These are phyloP conservation scores for Leccinum subgranulosum DNA, from an alignment of 768 basidiomycete species.

Conservation along the genomic window DNA sequence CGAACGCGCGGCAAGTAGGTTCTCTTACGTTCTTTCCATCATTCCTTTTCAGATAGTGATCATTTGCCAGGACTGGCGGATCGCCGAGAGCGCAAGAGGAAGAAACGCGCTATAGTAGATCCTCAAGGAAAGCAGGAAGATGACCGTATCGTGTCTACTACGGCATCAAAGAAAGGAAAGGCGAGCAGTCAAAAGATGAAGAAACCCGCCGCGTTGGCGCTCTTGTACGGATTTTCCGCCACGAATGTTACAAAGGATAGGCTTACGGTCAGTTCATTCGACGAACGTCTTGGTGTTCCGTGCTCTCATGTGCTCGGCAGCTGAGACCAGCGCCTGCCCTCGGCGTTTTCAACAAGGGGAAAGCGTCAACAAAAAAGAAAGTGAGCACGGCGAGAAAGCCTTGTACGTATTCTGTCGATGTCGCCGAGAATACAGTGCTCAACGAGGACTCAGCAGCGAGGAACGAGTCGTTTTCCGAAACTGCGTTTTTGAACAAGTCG, in stretches of 20 bases:
- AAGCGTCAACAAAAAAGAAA: constrained; percentile 30
- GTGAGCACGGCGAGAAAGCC: constrained; percentile 5
- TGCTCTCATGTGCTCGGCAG: constrained; percentile 17
- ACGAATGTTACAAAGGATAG: constrained; percentile 36
- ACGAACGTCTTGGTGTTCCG: not conserved
- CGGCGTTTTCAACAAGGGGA: constrained; percentile 39
- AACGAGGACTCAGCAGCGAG: constrained; percentile 10
- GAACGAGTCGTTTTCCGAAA: constrained; percentile 43
- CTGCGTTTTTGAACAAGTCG: constrained; percentile 39
- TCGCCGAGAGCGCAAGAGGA: constrained; percentile 61
- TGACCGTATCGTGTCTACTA: not conserved
- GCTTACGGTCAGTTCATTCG: constrained; percentile 29
- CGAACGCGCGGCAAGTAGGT: constrained; percentile 38
- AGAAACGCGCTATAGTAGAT: constrained; percentile 52
- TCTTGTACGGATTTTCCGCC: constrained; percentile 37
- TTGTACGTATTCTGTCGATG: constrained; percentile 10
- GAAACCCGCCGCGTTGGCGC: constrained; percentile 30
- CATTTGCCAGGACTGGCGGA: constrained; percentile 53
- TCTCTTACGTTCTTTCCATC: not conserved
- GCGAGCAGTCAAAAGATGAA: constrained; percentile 18
- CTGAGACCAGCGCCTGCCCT: constrained; percentile 27
- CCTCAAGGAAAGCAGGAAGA: constrained; percentile 12
- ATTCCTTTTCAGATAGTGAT: not conserved
- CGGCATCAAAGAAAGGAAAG: constrained; percentile 11
- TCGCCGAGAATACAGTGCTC: not conserved